Conservation (phyloP, 1,284 basidiomycete genomes). For the Abortiporus biennis region DNA sequence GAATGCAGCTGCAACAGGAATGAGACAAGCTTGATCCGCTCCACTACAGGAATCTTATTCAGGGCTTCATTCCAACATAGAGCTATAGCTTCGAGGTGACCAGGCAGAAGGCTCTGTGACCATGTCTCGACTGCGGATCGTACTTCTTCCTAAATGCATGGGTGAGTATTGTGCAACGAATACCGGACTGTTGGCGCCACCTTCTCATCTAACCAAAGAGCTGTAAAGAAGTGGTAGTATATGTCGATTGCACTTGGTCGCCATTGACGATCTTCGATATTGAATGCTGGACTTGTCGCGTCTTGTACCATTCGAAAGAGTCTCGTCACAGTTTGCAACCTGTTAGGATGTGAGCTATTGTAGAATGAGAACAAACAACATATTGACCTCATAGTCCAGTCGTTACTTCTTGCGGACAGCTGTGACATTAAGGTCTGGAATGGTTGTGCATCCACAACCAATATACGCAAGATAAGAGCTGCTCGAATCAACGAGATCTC, state of each 20-base stretch:
- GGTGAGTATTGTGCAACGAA: background rate
- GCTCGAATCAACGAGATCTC: slow-evolving; percentile 47
- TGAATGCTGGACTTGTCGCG: slow-evolving; percentile 52
- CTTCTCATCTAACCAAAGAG: slow-evolving; percentile 57
- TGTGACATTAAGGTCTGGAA: slow-evolving; percentile 43
- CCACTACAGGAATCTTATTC: slow-evolving; percentile 44
- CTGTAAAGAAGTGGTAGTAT: slow-evolving; percentile 54
- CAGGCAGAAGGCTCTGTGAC: slow-evolving; percentile 51
- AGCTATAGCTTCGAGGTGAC: slow-evolving; percentile 58
- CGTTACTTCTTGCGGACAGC: slow-evolving; percentile 25
- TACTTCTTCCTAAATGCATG: slow-evolving; percentile 51
- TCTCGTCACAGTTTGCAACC: slow-evolving; percentile 35
- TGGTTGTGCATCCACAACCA: slow-evolving; percentile 57
- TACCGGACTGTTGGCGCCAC: slow-evolving; percentile 27
- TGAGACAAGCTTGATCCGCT: slow-evolving; percentile 48
- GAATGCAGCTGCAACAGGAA: slow-evolving; percentile 61
- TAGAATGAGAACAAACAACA: slow-evolving; percentile 1
- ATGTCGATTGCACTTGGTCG: slow-evolving; percentile 49
- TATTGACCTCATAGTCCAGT: slow-evolving; percentile 29
- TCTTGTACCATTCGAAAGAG: slow-evolving; percentile 62
- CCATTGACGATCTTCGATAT: slow-evolving; percentile 62
- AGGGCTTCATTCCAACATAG: slow-evolving; percentile 61
- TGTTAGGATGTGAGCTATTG: slow-evolving; percentile 10
- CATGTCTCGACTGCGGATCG: slow-evolving; percentile 50
- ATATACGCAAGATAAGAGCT: slow-evolving; percentile 47